These are phyloP conservation scores for Phytophthora uliginosa DNA, from an alignment of 352 stramenopile genomes.

Conservation along the genomic window DNA sequence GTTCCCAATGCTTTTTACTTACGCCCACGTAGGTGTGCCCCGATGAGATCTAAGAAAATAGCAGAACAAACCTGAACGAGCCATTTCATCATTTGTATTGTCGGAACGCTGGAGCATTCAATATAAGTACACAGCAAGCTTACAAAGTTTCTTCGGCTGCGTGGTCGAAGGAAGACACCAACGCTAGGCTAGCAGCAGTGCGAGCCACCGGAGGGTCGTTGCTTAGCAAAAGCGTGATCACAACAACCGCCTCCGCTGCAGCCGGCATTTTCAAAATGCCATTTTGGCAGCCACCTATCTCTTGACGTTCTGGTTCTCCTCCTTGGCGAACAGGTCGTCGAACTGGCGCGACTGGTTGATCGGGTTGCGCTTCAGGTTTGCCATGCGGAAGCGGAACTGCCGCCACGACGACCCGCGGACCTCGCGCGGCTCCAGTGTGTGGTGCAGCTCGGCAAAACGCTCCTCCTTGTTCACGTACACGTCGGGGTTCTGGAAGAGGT, in stretches of 20 bases:
- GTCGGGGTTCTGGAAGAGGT: constrained; percentile 64
- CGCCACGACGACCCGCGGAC: constrained; percentile 57
- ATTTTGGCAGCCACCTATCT: not conserved
- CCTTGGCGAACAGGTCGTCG: constrained; percentile 6
- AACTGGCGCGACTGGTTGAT: constrained; percentile 6
- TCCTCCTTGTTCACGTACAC: constrained; percentile 78
- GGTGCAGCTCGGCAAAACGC: constrained; percentile 53
- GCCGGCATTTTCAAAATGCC: not conserved
- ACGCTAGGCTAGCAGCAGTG: not conserved
- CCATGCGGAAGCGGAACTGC: constrained; percentile 74
- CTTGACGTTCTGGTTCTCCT: constrained; percentile 4
- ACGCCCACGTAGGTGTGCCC: too few relatives aligned
- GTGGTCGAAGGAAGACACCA: not conserved
- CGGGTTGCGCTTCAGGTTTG: constrained; percentile 65
- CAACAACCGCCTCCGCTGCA: too few relatives aligned
- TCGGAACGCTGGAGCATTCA: not conserved
- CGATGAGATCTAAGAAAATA: too few relatives aligned
- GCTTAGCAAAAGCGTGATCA: too few relatives aligned
- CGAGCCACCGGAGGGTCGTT: not conserved
- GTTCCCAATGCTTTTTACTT: too few relatives aligned
- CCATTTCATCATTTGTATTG: not conserved
- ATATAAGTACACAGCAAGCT: not conserved
- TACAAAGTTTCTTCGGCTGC: not conserved
- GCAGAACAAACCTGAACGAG: too few relatives aligned
- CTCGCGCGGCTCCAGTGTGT: constrained; percentile 39